Evolutionary conservation across 139 green algal species (phyloP), one percentile per base, ranked within the genome.

Genomic region (Chlamydomonas incerta): DNA sequence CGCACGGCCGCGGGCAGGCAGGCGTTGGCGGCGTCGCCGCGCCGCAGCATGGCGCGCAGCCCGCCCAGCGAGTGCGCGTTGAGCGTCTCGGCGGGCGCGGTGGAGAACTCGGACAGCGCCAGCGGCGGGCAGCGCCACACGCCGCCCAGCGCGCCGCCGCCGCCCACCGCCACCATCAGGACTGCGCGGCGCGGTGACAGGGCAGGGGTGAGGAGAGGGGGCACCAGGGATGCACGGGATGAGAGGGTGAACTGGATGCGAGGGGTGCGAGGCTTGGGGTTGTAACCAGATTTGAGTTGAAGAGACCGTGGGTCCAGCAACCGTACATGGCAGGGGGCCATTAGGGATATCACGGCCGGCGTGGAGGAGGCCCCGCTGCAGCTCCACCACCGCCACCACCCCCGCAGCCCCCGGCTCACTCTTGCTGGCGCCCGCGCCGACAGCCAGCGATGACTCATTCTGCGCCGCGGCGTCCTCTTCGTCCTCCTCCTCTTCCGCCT

Each of bases 61-160:
- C 84, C 84, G 28, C 35, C 72, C 46, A 89, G 41, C 23, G 63
- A 84, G 73, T 90, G 84, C 11, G 76, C 65, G 57, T 86, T 69
- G 52, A 89, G 72, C 67, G 66, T 0, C 86, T 90, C 89, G 5
- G 86, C 57, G 28, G 81, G 81, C 37, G 28, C n/a, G 21, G 89
- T 92, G 52, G 72, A 87, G 76, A 91, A 92, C 83, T 92, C 89
- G 1, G 68, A 11, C 29, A 92, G 82, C 17, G 89, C 89, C 60
- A 92, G 50, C 1, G 86, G 86, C 5, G 89, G 89, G 31, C 74
- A 66, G n/a, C 89, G 80, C 89, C 89, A 92, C 41, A 92, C 82
- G 35, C 86, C 81, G 24, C 89, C 89, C 33, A 92, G 81, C 46
- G 68, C 55, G 21, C 89, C 82, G 34, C n/a, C 34, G 4, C 34